Base-by-base conservation (phyloP, 148 eudicot genomes). In the Dysphania ambrosioides region DNA sequence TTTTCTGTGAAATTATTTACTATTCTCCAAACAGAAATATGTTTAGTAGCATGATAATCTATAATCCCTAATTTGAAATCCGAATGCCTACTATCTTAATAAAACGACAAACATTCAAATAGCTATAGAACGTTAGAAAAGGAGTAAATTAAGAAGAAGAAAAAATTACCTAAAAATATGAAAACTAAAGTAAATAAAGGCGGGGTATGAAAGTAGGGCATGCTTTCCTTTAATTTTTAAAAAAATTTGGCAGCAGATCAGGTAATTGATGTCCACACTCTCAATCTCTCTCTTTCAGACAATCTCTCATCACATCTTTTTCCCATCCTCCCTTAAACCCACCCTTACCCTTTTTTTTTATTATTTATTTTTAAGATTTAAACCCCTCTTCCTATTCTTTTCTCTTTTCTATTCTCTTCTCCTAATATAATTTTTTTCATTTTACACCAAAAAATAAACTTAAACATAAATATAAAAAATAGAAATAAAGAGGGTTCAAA, bases 191-290 rank as follows among this genome's bases (percentile, higher is more conserved):
- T 38, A 66, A 66, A 66, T n/a, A 15, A 30, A 73, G 55, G 27
- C 30, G 9, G 21, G 26, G 55, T 68, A 53, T 21, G 63, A 63
- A 66, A 72, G 55, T 47, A 78, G 74, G 67, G 56, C 65, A 53
- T 38, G 29, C 56, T 40, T 72, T 69, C 58, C 71, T 55, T 32
- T 44, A 53, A 16, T n/a, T 40, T 16, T 13, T 8, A 23, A 12
- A 10, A 10, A 55, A 2, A 12, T 8, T 30, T 27, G 34, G 72
- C 55, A 57, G 27, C 72, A 71, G 79, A 73, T 64, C 66, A 75
- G 85, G 80, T 86, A 86, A 84, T 84, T 84, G 73, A 72, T 81
- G 88, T 85, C 91, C 91, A 85, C 91, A 75, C 87, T 85, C 86
- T 87, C 69, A 51, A 61, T 73, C 64, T 65, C 81, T 61, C 73